Conservation (phyloP, 176 grass and related monocot species). For the maize (Zea mays) region DNA sequence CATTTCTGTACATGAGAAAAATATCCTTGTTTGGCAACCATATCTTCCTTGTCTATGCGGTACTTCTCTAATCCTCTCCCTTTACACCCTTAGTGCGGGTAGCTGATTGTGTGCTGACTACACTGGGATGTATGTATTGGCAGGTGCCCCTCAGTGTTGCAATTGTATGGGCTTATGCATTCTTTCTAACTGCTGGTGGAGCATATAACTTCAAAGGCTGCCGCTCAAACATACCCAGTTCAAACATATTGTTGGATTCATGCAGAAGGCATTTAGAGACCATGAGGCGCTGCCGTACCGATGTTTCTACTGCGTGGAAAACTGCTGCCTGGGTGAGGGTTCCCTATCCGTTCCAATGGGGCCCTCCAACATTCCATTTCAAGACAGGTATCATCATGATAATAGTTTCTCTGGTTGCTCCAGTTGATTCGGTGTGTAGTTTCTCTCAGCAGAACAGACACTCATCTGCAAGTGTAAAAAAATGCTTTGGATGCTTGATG, state of each 20-base stretch:
- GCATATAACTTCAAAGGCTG: slow-evolving; percentile 94
- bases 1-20: slow-evolving; percentile 84
- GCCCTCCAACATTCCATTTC: slow-evolving; percentile 85
- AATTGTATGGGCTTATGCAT: slow-evolving; percentile 96
- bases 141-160: slow-evolving; percentile 91
- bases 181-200: slow-evolving; percentile 91
- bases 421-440: slow-evolving; percentile 86
- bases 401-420: slow-evolving; percentile 82
- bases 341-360: slow-evolving; percentile 98
- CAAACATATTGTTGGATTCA: slow-evolving; percentile 88
- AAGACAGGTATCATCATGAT: slow-evolving; percentile 81
- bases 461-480: slow-evolving; percentile 11
- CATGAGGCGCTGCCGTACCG: slow-evolving; percentile 86
- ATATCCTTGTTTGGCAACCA: slow-evolving; percentile 85
- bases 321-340: slow-evolving; percentile 87
- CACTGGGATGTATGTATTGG: slow-evolving; percentile 25
- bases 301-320: slow-evolving; percentile 94
- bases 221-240: slow-evolving; percentile 84
- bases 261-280: slow-evolving; percentile 77
- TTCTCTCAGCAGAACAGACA: slow-evolving; percentile 16
- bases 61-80: slow-evolving; percentile 45
- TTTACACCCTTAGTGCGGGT: background rate
- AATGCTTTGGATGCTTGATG: background rate
- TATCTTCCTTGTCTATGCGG: slow-evolving; percentile 93
- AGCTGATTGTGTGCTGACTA: slow-evolving; percentile 34